Percentiles rank a stretch among this genome's conserved stretches.
phyloP scores from a whole-genome alignment of 2,329 filamentous ascomycete genomes.

The Fusarium aywerte region DNA sequence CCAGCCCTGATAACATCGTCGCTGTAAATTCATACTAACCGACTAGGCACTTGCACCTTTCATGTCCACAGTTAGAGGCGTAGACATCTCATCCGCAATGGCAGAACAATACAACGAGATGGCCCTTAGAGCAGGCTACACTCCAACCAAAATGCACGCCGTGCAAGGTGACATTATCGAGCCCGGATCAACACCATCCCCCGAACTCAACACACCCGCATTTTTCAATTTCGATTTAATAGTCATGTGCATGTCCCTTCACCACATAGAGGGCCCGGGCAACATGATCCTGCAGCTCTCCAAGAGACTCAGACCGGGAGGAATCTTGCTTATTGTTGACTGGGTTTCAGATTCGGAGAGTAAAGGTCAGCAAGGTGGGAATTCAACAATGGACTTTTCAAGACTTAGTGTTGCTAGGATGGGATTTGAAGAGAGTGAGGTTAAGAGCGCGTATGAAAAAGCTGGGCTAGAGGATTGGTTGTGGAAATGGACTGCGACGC shows the following conservation, averaged over 20 bases:
- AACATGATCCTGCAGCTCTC: conserved; percentile 46
- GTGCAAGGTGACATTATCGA: conserved; percentile 48
- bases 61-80: conserved; percentile 48
- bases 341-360: conserved; percentile 40
- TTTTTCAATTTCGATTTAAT: conserved; percentile 49
- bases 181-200: conserved; percentile 31
- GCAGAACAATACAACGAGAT: conserved; percentile 48
- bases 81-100: conserved; percentile 52
- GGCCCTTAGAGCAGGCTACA: conserved; percentile 41
- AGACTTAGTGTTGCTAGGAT: conserved; percentile 35
- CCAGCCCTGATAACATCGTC: accelerated
- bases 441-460: conserved; percentile 36
- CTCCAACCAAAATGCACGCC: conserved; percentile 45
- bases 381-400: conserved; percentile 7
- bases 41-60: conserved; percentile 48
- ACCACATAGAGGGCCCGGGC: conserved; percentile 49
- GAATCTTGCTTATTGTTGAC: conserved; percentile 50
- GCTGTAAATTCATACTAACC: not conserved
- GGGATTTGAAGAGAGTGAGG: conserved; percentile 41
- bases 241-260: conserved; percentile 52
- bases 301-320: conserved; percentile 46
- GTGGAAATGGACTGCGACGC: conserved; percentile 42
- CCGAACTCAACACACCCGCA: conserved; percentile 35
- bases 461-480: conserved; percentile 42
- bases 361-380: not conserved